Base-by-base conservation (phyloP, 495 filamentous ascomycete genomes). In the Aspergillus heteromorphus region DNA sequence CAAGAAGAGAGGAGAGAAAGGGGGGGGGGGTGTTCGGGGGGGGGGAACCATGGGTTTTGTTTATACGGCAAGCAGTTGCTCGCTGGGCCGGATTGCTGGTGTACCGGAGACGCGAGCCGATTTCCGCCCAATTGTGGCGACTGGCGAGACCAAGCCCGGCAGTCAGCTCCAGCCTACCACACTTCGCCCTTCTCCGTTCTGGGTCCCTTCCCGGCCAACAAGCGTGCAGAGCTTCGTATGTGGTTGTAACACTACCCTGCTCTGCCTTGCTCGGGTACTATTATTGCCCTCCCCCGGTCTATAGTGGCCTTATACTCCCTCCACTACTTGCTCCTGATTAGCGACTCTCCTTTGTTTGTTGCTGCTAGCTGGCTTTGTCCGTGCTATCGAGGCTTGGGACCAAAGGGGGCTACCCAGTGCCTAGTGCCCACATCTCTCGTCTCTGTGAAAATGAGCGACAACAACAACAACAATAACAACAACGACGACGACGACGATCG, bases 101-200 rank as follows among this genome's bases (percentile, higher is more conserved):
- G 40, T 49, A 34, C 47, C 36, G 21, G 29, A 41, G 49, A 45
- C 40, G 27, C 52, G 48, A 48, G 45, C 45, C 58, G 48, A 53
- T 40, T 56, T 54, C 55, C 51, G 50, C 51, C 50, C 45, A 29
- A 30, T 25, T 51, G 52, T 43, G 51, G 34, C 63, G 49, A 67
- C n/a, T n/a, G 57, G 38, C 38, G 19, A 16, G 50, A n/a, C n/a
- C n/a, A n/a, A n/a, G n/a, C n/a, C 47, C 70, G 69, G 70, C 59
- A 61, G 41, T 66, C 34, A 60, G 42, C 63, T 69, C 70, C 70
- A 63, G 64, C 72, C 67, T 69, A 73, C 69, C 72, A 75, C 58
- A 66, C 41, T 16, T 30, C 59, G 30, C 40, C 49, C 42, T 59
- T 53, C 29, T 34, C 20, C 43, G 36, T 52, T 42, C 53, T 59